A percentile compares a stretch with the other conserved stretches of the same genome.
Evolutionary conservation across 805 yeast species (phyloP).

Genomic region (Candida ipomoeae): DNA sequence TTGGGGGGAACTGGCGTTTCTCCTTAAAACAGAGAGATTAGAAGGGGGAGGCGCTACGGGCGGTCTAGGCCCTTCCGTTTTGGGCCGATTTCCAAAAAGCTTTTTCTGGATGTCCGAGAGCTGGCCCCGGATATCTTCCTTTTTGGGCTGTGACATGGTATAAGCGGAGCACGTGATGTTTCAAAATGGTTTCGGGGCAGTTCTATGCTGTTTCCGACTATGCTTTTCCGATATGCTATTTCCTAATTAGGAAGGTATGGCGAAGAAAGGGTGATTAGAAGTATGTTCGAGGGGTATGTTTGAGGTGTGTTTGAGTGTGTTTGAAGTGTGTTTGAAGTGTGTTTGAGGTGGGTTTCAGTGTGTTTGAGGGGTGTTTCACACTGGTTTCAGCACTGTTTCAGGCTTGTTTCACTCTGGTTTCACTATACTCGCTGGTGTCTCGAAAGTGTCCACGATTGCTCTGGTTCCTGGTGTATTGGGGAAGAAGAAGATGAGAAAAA

Average conservation of each 20-base stretch:
- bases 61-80: background rate
- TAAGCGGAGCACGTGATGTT: background rate
- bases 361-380: too few species aligned
- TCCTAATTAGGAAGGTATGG: too few species aligned
- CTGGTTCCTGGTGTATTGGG: background rate
- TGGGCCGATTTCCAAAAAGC: constrained; percentile 22
- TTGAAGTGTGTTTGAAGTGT: background rate
- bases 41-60: constrained; percentile 6
- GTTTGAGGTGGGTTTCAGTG: too few species aligned
- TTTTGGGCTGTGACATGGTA: constrained; percentile 16
- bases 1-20: constrained; percentile 6
- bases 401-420: too few species aligned
- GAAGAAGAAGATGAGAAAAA: background rate
- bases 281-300: too few species aligned
- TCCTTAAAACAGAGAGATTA: constrained; percentile 8
- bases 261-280: too few species aligned
- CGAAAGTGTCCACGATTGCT: background rate
- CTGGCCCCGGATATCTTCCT: constrained; percentile 35
- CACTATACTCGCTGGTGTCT: too few species aligned
- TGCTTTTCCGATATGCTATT: too few species aligned
- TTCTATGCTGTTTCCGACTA: too few species aligned
- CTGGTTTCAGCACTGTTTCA: background rate
- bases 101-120: constrained; percentile 36
- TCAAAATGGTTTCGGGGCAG: background rate
- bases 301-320: background rate